phyloP scores from a whole-genome alignment of 768 basidiomycete species.

The Leccinum uliginosum region DNA sequence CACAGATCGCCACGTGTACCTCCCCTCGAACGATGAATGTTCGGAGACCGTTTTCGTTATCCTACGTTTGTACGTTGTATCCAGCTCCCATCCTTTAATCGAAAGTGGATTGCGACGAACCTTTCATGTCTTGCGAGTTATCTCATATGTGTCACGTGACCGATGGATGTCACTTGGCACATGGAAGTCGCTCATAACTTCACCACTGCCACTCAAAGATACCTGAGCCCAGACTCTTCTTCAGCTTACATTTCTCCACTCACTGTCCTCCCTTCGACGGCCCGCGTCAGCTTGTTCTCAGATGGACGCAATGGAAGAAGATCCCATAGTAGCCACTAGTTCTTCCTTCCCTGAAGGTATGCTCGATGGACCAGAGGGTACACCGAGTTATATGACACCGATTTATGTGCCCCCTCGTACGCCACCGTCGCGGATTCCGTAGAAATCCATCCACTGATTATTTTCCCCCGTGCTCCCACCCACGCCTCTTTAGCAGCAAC shows the following conservation, averaged over 20 bases:
- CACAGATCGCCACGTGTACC: background rate
- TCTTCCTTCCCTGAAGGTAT: slow-evolving; percentile 20
- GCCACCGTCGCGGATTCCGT: slow-evolving; percentile 4
- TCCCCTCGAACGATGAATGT: slow-evolving; percentile 1
- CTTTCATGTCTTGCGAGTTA: background rate
- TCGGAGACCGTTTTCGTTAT: background rate
- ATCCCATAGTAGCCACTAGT: slow-evolving; percentile 24
- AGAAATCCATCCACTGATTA: slow-evolving; percentile 10
- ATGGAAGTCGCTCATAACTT: slow-evolving; percentile 4
- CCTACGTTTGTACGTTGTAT: slow-evolving; percentile 7
- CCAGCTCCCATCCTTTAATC: background rate
- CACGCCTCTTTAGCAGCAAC: slow-evolving; percentile 16
- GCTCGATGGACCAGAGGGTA: slow-evolving; percentile 15
- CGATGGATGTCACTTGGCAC: background rate
- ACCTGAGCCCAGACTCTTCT: slow-evolving; percentile 13
- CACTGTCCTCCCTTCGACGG: background rate
- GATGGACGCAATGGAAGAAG: slow-evolving; percentile 34
- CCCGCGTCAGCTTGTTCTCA: slow-evolving; percentile 3
- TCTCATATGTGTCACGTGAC: slow-evolving; percentile 18
- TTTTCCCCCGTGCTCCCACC: background rate
- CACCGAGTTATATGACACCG: slow-evolving; percentile 8
- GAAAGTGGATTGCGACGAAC: slow-evolving; percentile 1
- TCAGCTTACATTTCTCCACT: slow-evolving; percentile 2
- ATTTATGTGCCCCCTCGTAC: slow-evolving; percentile 19
- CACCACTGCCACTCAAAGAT: slow-evolving; percentile 22